phyloP scores from a whole-genome alignment of 495 filamentous ascomycete species.

The Chaetomium fimeti region DNA sequence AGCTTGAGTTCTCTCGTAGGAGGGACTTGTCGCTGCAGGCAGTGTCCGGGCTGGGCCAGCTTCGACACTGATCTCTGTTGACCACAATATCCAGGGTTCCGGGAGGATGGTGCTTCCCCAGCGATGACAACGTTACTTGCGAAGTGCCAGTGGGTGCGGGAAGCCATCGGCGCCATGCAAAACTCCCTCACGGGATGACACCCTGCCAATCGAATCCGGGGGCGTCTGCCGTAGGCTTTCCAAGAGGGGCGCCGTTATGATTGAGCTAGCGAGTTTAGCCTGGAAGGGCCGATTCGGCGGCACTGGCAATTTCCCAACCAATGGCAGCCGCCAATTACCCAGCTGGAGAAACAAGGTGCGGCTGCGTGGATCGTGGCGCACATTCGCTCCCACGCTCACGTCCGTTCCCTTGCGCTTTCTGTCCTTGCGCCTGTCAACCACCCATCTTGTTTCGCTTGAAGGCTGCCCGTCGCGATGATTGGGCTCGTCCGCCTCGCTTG shows the following conservation, averaged over 20 bases:
- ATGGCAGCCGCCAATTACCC: slow-evolving; percentile 30
- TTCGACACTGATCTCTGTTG: neutral
- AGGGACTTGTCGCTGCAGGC: no score
- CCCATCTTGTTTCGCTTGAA: slow-evolving; percentile 10
- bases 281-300: slow-evolving; percentile 44
- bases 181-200: slow-evolving; percentile 36
- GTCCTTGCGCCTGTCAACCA: slow-evolving; percentile 6
- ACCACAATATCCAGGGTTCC: slow-evolving; percentile 12
- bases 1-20: no score
- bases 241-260: slow-evolving; percentile 36
- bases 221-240: slow-evolving; percentile 32
- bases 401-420: neutral
- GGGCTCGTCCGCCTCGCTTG: slow-evolving; percentile 17
- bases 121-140: slow-evolving; percentile 17
- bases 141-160: slow-evolving; percentile 24
- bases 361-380: slow-evolving; percentile 41
- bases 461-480: slow-evolving; percentile 15
- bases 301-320: slow-evolving; percentile 35
- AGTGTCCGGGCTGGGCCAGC: neutral
- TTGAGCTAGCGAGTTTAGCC: slow-evolving; percentile 38
- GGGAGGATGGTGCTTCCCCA: slow-evolving; percentile 13
- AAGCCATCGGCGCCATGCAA: slow-evolving; percentile 30
- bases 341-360: slow-evolving; percentile 42
- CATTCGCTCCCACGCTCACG: neutral
- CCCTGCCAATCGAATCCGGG: slow-evolving; percentile 39